phyloP scores from a whole-genome alignment of 805 yeast genomes.

The Candida tallmaniae region DNA sequence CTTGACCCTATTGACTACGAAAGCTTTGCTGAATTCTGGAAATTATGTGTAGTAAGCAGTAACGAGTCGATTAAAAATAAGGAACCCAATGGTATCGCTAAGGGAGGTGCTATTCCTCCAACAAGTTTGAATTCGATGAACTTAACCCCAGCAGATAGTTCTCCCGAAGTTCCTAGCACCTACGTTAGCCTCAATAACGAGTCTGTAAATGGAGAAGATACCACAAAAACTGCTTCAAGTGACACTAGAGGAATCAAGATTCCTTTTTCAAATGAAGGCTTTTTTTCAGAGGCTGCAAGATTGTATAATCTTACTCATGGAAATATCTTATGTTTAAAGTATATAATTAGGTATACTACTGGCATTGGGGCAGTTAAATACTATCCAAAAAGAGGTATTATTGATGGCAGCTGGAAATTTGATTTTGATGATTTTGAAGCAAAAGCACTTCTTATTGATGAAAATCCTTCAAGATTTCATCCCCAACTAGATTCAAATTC shows the following conservation, averaged over 20 bases:
- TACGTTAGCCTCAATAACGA: no score
- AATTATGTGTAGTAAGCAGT: constrained; percentile 1
- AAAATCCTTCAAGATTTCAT: not conserved
- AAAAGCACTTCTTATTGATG: no score
- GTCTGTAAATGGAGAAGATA: no score
- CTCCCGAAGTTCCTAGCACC: no score
- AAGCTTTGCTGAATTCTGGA: constrained; percentile 7
- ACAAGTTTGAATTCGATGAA: constrained; percentile 2
- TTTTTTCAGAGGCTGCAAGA: not conserved
- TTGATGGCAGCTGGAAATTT: constrained; percentile 8
- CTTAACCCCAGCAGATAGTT: no score
- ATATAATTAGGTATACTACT: constrained; percentile 6
- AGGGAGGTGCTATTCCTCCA: no score
- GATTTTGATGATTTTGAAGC: not conserved
- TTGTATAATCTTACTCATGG: constrained; percentile 15
- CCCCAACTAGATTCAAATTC: no score
- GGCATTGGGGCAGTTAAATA: constrained; percentile 5
- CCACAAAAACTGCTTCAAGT: no score
- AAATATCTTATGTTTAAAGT: constrained; percentile 13
- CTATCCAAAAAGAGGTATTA: constrained; percentile 3
- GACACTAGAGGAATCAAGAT: no score
- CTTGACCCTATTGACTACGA: constrained; percentile 1
- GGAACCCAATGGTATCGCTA: not conserved
- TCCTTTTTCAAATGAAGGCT: no score
- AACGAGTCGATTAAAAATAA: constrained; percentile 1